Base-by-base conservation (phyloP, 2,329 filamentous ascomycete species). In the Aureobasidium leucospermi region DNA sequence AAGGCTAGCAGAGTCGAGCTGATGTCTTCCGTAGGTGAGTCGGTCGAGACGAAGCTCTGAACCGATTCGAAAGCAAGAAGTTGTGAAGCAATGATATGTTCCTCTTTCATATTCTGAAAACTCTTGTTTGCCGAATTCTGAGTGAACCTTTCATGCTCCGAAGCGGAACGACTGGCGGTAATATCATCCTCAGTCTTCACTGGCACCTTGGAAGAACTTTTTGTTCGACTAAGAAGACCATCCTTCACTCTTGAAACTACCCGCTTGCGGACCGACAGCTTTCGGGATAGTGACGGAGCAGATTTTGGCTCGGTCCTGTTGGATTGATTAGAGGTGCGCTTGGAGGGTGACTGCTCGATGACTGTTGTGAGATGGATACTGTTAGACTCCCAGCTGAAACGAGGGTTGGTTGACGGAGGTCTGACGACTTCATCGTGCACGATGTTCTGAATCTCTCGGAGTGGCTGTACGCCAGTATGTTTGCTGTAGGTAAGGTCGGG, bases 201-300 rank as follows among this genome's bases (percentile, higher is more conserved):
- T 41, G 60, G 45, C 8, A 61, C 49, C 32, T 58, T 65, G 5
- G 62, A 45, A 34, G 63, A 61, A 36, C 63, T 69, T 49, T 65
- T 68, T 4, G 68, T 67, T 10, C 68, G 64, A 28, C 61, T 62
- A 19, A 63, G 61, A 43, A 73, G 66, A 46, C 70, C 70, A 52
- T 68, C 67, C 58, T 67, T 71, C 51, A 73, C 69, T 42, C 63
- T 69, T 6, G 70, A 69, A 5, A 73, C 63, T 62, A 73, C 66
- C n/a, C 70, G 64, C 32, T 67, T 68, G 53, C 70, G 70, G 36
- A 72, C 67, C 1, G 71, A 72, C 23, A 67, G 67, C 39, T 69
- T 68, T 36, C 69, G 62, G 16, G 63, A 51, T 39, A 69, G 45
- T 52, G 46, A 55, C n/a, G 52, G n/a, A 28, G 56, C 58, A 10